A percentile compares a stretch with the other conserved stretches of the same genome.
These are phyloP conservation scores for Phialemonium atrogriseum DNA, from an alignment of 2,329 filamentous ascomycete species.

Conservation along the genomic window DNA sequence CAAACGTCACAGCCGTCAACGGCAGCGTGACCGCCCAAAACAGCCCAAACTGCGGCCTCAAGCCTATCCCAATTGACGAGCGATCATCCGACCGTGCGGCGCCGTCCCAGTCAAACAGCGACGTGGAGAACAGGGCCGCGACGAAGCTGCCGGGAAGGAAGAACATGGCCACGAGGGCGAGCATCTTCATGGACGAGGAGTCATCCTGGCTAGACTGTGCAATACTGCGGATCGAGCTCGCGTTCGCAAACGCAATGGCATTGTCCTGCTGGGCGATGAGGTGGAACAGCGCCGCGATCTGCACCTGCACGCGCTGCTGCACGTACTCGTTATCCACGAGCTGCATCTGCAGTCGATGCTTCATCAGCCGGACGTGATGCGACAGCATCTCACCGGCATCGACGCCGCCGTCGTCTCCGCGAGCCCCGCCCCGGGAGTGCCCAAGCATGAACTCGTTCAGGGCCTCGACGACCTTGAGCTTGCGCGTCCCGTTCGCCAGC, in stretches of 20 bases:
- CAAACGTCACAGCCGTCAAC: slow-evolving; percentile 25
- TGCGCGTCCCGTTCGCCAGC: slow-evolving; percentile 27
- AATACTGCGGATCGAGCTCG: slow-evolving; percentile 20
- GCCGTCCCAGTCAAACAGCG: slow-evolving; percentile 11
- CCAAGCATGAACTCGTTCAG: slow-evolving; percentile 22
- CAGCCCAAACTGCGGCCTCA: slow-evolving; percentile 27
- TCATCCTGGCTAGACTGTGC: slow-evolving; percentile 28
- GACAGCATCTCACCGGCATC: too few relatives aligned
- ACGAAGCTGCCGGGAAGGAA: slow-evolving; percentile 34
- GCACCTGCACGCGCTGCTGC: slow-evolving; percentile 28
- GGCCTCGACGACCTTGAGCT: slow-evolving; percentile 24
- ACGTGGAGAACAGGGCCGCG: slow-evolving; percentile 27
- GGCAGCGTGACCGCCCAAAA: slow-evolving; percentile 33
- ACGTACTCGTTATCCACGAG: slow-evolving; percentile 25
- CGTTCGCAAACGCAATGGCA: slow-evolving; percentile 22
- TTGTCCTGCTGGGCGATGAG: slow-evolving; percentile 29
- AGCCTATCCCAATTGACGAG: slow-evolving; percentile 18
- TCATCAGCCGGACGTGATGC: slow-evolving; percentile 20
- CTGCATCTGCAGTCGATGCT: slow-evolving; percentile 26
- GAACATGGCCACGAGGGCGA: slow-evolving; percentile 34
- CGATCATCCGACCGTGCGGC: slow-evolving; percentile 2
- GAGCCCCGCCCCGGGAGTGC: slow-evolving; percentile 3
- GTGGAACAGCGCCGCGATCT: slow-evolving; percentile 29
- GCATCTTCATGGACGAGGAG: slow-evolving; percentile 33
- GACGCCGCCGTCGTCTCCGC: slow-evolving; percentile 7